Evolutionary conservation across 306 rosid genomes (phyloP).

Genomic region (Rosa lucieae): DNA sequence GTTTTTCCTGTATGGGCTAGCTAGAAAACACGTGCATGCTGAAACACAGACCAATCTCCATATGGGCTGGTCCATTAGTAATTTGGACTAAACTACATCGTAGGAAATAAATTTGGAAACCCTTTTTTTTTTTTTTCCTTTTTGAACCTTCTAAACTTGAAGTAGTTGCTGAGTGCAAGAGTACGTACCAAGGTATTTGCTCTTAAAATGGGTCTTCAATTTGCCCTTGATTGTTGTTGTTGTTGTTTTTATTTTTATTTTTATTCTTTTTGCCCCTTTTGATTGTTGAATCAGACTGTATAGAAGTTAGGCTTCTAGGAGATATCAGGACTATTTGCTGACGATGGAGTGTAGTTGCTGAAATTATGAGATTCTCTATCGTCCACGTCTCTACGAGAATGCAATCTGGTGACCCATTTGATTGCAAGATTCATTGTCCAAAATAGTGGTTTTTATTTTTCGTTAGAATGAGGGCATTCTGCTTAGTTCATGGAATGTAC

Average conservation of each 20-base stretch:
- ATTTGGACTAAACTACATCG: neutral
- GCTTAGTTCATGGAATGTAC: too few species aligned
- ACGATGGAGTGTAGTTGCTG: too few species aligned
- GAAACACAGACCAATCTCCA: neutral
- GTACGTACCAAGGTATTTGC: too few species aligned
- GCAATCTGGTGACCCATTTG: neutral
- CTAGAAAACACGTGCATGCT: neutral
- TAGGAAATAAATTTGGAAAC: neutral
- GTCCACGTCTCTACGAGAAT: neutral
- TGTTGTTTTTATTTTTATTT: too few species aligned
- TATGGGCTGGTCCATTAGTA: neutral
- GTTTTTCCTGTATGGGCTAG: too few species aligned
- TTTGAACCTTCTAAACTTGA: neutral
- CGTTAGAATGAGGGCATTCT: too few species aligned
- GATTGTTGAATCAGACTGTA: neutral
- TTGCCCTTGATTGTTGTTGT: too few species aligned
- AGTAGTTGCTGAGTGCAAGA: neutral
- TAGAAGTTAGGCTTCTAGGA: neutral
- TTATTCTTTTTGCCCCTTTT: too few species aligned
- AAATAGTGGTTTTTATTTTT: too few species aligned
- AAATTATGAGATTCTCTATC: neutral
- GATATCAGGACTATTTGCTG: neutral
- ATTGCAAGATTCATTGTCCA: neutral
- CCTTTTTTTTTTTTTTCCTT: neutral
- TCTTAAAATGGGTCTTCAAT: neutral